Percentiles rank a stretch among this genome's conserved stretches.
phyloP scores from a whole-genome alignment of 805 yeast species.

The Wickerhamomyces bovis region DNA sequence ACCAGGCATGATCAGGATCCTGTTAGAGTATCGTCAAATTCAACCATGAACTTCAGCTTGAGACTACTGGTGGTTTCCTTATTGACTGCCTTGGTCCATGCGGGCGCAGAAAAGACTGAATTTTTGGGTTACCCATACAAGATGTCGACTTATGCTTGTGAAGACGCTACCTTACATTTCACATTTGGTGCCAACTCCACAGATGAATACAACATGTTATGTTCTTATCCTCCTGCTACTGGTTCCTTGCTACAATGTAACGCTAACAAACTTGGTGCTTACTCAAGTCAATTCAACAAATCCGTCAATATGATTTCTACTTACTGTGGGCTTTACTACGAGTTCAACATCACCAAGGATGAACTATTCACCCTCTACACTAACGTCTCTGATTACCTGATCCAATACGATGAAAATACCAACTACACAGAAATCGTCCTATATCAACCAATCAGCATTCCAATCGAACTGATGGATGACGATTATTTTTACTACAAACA shows the following conservation, averaged over 20 bases:
- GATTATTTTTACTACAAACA: conserved; percentile 3
- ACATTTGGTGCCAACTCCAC: not conserved
- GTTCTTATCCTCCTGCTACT: conserved; percentile 13
- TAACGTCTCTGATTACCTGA: conserved; percentile 25
- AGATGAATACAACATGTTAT: conserved; percentile 2
- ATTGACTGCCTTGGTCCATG: not conserved
- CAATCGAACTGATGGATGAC: not conserved
- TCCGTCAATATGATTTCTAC: not conserved
- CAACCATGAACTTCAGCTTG: not conserved
- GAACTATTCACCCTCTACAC: conserved; percentile 24
- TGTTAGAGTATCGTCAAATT: not conserved
- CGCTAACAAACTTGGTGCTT: conserved; percentile 6
- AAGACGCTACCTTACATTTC: not conserved
- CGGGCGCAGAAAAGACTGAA: not conserved
- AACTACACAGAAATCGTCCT: conserved; percentile 6
- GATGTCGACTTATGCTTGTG: not conserved
- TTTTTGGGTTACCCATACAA: not conserved
- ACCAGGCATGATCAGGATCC: not conserved
- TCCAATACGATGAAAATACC: conserved; percentile 3
- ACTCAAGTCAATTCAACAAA: conserved; percentile 10
- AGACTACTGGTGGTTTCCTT: not conserved
- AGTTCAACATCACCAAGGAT: not conserved
- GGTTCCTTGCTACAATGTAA: conserved; percentile 8
- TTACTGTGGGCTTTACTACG: conserved; percentile 6
- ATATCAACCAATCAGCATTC: conserved; percentile 10